Percentiles rank a stretch among this genome's conserved stretches.
These are phyloP conservation scores for Collybia mongolica DNA, from an alignment of 768 basidiomycete species.

Conservation along the genomic window DNA sequence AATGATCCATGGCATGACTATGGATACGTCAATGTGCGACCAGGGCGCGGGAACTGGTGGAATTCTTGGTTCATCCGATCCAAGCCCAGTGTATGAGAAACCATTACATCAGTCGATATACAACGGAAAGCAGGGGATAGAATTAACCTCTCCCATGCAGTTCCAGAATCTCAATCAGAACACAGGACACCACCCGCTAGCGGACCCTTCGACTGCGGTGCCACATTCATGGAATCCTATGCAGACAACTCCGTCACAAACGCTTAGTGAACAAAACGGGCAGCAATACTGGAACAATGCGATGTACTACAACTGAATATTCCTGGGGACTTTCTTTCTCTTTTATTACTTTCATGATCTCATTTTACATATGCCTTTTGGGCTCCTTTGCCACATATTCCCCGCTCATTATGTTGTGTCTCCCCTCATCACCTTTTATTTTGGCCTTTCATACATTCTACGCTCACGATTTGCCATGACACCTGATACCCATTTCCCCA, in stretches of 20 bases:
- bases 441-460: too few relatives aligned
- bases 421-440: too few relatives aligned
- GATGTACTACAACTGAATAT: too few relatives aligned
- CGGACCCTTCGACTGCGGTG: too few relatives aligned
- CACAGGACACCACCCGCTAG: too few relatives aligned
- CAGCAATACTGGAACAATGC: too few relatives aligned
- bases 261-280: neutral
- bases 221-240: neutral
- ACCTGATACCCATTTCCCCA: slow-evolving; percentile 10
- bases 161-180: slow-evolving; percentile 7
- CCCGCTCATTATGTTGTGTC: too few relatives aligned
- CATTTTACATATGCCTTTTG: neutral
- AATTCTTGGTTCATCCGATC: slow-evolving; percentile 14
- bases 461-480: neutral
- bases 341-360: too few relatives aligned
- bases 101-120: slow-evolving; percentile 18
- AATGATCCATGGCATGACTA: slow-evolving; percentile 7
- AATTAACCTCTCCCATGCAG: slow-evolving; percentile 19
- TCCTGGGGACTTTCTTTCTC: too few relatives aligned
- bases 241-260: slow-evolving; percentile 1
- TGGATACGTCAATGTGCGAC: slow-evolving; percentile 16
- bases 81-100: slow-evolving; percentile 21
- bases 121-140: slow-evolving; percentile 26
- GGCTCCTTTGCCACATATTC: too few relatives aligned
- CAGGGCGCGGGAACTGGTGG: slow-evolving; percentile 3